Evolutionary conservation across 495 filamentous ascomycete species (phyloP), one percentile per base, ranked within the genome.

Genomic region (Ramalina peruviana): DNA sequence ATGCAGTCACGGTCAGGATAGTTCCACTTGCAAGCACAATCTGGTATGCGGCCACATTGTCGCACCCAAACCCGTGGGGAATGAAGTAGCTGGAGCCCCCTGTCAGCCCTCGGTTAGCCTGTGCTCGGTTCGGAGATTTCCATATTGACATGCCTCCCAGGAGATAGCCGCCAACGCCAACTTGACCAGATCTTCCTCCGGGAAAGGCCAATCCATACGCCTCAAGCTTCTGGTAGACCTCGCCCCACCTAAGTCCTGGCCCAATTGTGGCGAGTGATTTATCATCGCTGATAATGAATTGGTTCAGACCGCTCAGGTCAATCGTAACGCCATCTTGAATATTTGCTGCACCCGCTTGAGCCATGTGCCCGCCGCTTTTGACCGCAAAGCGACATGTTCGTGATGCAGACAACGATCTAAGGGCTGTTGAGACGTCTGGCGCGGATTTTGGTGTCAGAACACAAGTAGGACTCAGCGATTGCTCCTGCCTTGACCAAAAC

Each of bases 111-210:
- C 7, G 30, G 12, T 33, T 13, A 33, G 30, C 30, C 30, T 33
- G 30, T 33, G 30, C 7, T 33, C 30, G 30, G 30, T 46, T 26
- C 10, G 43, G 13, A 6, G 16, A 13, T 33, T 37, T 26, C 27
- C 19, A 41, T 6, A 7, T 21, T 21, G 10, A 19, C 55, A 48
- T 45, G 59, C 62, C 72, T 30, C 76, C 74, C 0, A 78, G 66
- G 4, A 67, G 61, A 15, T 80, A 61, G 9, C 81, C 81, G n/a
- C 71, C 70, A 1, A 80, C 73, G 27, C 81, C 81, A 42, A 83
- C 70, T 4, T 64, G 64, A 0, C 66, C 52, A 19, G 65, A 68
- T 12, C 81, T 71, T n/a, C 77, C 79, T 6, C 79, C 81, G 1
- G 79, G 60, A 3, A 72, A 67, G 3, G 72, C 58, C 6, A 74